phyloP scores from a whole-genome alignment of 2,329 filamentous ascomycete species.

The Myriangium duriaei region DNA sequence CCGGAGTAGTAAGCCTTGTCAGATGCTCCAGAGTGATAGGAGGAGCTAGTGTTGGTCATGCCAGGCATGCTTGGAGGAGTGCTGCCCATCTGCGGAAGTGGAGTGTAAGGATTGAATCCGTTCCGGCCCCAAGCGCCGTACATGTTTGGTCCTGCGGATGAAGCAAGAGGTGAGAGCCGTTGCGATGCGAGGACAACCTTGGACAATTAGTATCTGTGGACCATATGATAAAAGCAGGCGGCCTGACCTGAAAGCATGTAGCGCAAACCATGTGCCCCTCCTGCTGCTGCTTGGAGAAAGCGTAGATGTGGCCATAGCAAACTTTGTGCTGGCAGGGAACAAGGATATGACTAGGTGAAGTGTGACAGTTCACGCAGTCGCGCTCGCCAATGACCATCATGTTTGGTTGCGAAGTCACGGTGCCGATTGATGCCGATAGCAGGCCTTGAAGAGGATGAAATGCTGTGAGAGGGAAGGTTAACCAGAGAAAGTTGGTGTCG shows the following conservation, averaged over 20 bases:
- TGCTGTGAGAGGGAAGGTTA: too few relatives aligned
- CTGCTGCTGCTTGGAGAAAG: background rate
- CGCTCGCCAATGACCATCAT: slow-evolving; percentile 3
- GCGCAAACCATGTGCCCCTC: slow-evolving; percentile 1
- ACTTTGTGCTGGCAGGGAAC: slow-evolving; percentile 9
- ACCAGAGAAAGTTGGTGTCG: too few relatives aligned
- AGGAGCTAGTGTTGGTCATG: background rate
- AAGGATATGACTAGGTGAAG: slow-evolving; percentile 3
- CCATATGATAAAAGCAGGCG: too few relatives aligned
- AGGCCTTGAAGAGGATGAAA: too few relatives aligned
- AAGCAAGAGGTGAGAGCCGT: background rate
- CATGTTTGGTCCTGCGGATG: too few relatives aligned
- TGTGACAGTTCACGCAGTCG: slow-evolving; percentile 3
- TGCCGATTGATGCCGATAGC: too few relatives aligned
- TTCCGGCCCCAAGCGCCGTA: slow-evolving; percentile 7
- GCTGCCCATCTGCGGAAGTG: background rate
- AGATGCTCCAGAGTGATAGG: background rate
- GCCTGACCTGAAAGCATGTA: slow-evolving; percentile 7
- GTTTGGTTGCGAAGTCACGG: too few relatives aligned
- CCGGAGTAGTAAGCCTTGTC: background rate
- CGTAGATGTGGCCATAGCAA: slow-evolving; percentile 11
- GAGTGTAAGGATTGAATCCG: background rate
- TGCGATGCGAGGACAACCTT: background rate
- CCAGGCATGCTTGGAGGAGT: slow-evolving; percentile 2
- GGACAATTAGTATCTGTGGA: too few relatives aligned